Conservation (phyloP, 2,329 filamentous ascomycete genomes). For the Ophiostoma himal-ulmi region DNA sequence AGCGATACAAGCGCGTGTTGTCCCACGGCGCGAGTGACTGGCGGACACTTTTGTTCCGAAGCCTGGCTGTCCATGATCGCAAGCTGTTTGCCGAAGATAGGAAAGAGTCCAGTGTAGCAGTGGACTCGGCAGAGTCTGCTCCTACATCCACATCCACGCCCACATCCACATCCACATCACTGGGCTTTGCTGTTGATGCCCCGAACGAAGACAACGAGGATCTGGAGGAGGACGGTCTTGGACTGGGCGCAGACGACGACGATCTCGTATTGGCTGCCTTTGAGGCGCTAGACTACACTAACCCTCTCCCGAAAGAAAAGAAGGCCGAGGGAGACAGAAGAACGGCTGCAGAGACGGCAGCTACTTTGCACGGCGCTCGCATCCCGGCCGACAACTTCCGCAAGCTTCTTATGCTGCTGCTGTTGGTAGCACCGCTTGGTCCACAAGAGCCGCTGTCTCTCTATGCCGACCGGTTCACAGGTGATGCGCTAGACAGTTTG, state of each 20-base stretch:
- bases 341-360: conserved; percentile 22
- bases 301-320: conserved; percentile 29
- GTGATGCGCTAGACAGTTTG: conserved; percentile 52
- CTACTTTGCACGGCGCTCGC: conserved; percentile 56
- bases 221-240: conserved; percentile 32
- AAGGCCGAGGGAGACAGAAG: conserved; percentile 47
- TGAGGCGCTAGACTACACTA: conserved; percentile 59
- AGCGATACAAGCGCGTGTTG: conserved; percentile 60
- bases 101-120: conserved; percentile 20
- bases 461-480: conserved; percentile 52
- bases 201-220: conserved; percentile 40
- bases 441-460: conserved; percentile 59
- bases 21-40: conserved; percentile 52
- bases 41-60: conserved; percentile 62
- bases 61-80: conserved; percentile 65
- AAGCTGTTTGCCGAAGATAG: conserved; percentile 36
- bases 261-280: conserved; percentile 64
- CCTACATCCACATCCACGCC: neutral
- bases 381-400: conserved; percentile 70
- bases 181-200: conserved; percentile 45
- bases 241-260: conserved; percentile 37
- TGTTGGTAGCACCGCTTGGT: conserved; percentile 60
- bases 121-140: conserved; percentile 19
- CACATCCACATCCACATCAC: neutral
- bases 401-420: conserved; percentile 62